Percentiles rank a stretch among this genome's conserved stretches.
phyloP scores from a whole-genome alignment of 1,139 yeast species.

The Pichia sp. region DNA sequence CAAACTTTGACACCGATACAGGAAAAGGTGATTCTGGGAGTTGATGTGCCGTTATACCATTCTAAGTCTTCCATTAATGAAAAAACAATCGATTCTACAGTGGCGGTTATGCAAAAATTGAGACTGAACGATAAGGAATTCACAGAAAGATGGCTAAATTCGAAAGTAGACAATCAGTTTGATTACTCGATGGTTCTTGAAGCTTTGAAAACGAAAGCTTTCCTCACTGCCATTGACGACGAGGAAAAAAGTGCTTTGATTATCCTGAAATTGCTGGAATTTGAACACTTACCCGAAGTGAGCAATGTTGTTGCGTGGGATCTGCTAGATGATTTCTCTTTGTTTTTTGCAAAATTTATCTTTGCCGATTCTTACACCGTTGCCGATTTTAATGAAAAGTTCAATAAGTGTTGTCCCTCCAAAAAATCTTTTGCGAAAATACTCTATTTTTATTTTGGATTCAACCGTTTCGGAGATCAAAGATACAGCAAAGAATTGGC shows the following conservation, averaged over 20 bases:
- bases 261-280: background rate
- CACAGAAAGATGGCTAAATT: background rate
- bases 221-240: background rate
- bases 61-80: background rate
- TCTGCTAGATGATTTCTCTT: slow-evolving; percentile 3
- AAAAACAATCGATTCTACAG: slow-evolving; percentile 5
- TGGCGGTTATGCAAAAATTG: slow-evolving; percentile 3
- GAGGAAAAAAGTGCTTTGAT: background rate
- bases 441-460: slow-evolving; percentile 12
- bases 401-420: background rate
- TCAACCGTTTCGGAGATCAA: slow-evolving; percentile 6
- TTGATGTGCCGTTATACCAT: slow-evolving; percentile 1
- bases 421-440: slow-evolving; percentile 3
- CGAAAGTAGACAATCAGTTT: slow-evolving; percentile 4
- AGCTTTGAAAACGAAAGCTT: background rate
- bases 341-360: background rate
- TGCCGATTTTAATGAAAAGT: slow-evolving; percentile 1
- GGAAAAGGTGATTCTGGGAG: slow-evolving; percentile 11
- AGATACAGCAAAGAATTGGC: background rate
- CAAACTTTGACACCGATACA: slow-evolving; percentile 9
- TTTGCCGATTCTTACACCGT: background rate
- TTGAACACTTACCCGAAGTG: slow-evolving; percentile 9
- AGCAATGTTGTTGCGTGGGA: slow-evolving; percentile 14
- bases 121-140: slow-evolving; percentile 1
- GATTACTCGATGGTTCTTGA: slow-evolving; percentile 2